These are phyloP conservation scores for Neofusicoccum ribis DNA, from an alignment of 2,329 filamentous ascomycete species.

Conservation along the genomic window DNA sequence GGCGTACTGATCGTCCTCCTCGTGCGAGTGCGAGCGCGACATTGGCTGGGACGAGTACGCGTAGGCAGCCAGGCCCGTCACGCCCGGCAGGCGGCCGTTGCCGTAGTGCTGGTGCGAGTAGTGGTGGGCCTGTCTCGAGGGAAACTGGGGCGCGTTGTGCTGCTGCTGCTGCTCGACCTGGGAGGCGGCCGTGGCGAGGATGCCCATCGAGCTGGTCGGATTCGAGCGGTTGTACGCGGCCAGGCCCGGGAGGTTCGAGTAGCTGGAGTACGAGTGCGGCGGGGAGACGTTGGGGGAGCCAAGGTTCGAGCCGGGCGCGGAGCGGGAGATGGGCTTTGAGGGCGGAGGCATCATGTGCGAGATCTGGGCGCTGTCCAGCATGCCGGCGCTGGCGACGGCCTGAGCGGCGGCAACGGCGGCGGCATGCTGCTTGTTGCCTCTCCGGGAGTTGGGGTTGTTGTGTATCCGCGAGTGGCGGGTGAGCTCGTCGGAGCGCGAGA, in stretches of 20 bases:
- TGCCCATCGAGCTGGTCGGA: constrained; percentile 53
- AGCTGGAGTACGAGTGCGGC: constrained; percentile 76
- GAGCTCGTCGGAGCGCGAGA: constrained; percentile 93
- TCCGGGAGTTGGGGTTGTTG: constrained; percentile 95
- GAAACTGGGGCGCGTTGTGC: constrained; percentile 34
- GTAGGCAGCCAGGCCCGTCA: constrained; percentile 50
- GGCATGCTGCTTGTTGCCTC: constrained; percentile 80
- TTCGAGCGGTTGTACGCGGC: constrained; percentile 53
- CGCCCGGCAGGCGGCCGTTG: constrained; percentile 62
- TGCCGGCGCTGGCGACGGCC: constrained; percentile 48
- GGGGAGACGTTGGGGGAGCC: constrained; percentile 96
- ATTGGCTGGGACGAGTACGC: constrained; percentile 73
- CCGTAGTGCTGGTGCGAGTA: constrained; percentile 47
- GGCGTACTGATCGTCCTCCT: constrained; percentile 77
- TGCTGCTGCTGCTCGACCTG: constrained; percentile 66
- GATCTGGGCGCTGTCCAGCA: constrained; percentile 53
- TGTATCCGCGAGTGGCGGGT: constrained; percentile 97
- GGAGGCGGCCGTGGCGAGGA: constrained; percentile 69
- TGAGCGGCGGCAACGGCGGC: constrained; percentile 59
- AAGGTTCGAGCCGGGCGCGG: constrained; percentile 81
- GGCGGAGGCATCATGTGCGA: constrained; percentile 73
- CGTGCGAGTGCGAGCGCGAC: constrained; percentile 82
- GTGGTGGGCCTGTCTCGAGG: constrained; percentile 34
- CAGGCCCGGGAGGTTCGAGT: constrained; percentile 60
- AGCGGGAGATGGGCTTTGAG: constrained; percentile 76